Evolutionary conservation across 1,284 basidiomycete species (phyloP), one percentile per base, ranked within the genome.

Genomic region (Boletus smithii): DNA sequence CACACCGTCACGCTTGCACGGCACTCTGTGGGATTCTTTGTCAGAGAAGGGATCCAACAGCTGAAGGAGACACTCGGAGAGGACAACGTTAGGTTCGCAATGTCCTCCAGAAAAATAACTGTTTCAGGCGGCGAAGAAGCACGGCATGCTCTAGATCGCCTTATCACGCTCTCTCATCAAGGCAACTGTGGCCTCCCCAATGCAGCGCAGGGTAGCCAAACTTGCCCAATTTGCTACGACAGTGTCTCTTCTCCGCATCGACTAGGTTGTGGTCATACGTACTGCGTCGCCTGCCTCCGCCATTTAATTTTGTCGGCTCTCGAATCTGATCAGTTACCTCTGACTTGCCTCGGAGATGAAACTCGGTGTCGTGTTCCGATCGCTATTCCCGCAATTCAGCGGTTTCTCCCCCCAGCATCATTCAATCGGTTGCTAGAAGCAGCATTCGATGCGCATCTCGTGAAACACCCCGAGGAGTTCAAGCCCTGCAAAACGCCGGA

Each of bases 401-500:
- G 66, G 5, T 74, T 81, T 53, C 61, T 82, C 6, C 63, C 70
- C 1, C 63, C 57, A 3, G 60, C 68, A 4, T 62, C 71, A 8
- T 77, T 79, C 52, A 69, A 73, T 43, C 64, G 64, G 14, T 63
- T 81, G 18, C 54, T 79, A 9, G 72, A 79, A 46, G 63, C 64
- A 6, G 73, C 70, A 0, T 79, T 81, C 52, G 57, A 59, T 3
- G 58, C 65, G 1, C 68, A 80, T 51, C 53, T 82, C 26, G 68
- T 73, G n/a, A 64, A 64, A 41, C 73, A 74, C 46, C 70, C 75
- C 0, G 65, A 70, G 40, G 67, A 73, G 27, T 73, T 75, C 60
- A 73, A 71, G 42, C 77, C 76, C 48, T 83, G 80, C 62, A 72
- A 68, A 33, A 83, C 79, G 0, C 73, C 80, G 0, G 80, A 79